Conservation (phyloP, 1,139 yeast species). For the Yamadazyma diospyri region DNA sequence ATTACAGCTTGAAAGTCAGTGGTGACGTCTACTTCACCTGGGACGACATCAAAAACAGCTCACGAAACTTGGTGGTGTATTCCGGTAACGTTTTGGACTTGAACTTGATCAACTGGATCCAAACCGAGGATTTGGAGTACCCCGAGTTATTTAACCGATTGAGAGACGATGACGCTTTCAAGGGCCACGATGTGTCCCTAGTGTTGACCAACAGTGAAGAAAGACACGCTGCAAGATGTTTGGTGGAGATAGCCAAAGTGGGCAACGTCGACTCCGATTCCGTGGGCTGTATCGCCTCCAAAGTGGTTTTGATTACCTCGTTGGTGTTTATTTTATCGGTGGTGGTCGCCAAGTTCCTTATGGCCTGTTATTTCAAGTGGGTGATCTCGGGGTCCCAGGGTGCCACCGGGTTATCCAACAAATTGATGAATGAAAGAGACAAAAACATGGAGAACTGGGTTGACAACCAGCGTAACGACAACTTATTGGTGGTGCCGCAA, state of each 20-base stretch:
- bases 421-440: slow-evolving; percentile 44
- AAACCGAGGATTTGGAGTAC: slow-evolving; percentile 61
- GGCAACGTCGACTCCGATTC: slow-evolving; percentile 88
- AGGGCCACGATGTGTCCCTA: slow-evolving; percentile 81
- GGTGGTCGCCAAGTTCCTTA: slow-evolving; percentile 68
- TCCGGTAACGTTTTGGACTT: slow-evolving; percentile 87
- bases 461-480: slow-evolving; percentile 37
- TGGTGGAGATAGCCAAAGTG: slow-evolving; percentile 82
- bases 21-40: slow-evolving; percentile 89
- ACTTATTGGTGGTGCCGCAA: slow-evolving; percentile 51
- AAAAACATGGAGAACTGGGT: slow-evolving; percentile 80
- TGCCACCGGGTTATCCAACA: slow-evolving; percentile 55
- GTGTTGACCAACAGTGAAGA: slow-evolving; percentile 67
- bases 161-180: slow-evolving; percentile 49
- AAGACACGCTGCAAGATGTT: slow-evolving; percentile 73
- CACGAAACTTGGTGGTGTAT: slow-evolving; percentile 78
- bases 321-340: slow-evolving; percentile 80
- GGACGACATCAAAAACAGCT: slow-evolving; percentile 73
- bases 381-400: slow-evolving; percentile 76
- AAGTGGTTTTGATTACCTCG: slow-evolving; percentile 74
- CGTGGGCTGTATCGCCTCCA: slow-evolving; percentile 93
- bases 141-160: slow-evolving; percentile 69
- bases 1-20: slow-evolving; percentile 54
- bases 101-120: slow-evolving; percentile 71
- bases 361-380: slow-evolving; percentile 93